phyloP scores from a whole-genome alignment of 352 stramenopile species.

The Pythium dissotocum region DNA sequence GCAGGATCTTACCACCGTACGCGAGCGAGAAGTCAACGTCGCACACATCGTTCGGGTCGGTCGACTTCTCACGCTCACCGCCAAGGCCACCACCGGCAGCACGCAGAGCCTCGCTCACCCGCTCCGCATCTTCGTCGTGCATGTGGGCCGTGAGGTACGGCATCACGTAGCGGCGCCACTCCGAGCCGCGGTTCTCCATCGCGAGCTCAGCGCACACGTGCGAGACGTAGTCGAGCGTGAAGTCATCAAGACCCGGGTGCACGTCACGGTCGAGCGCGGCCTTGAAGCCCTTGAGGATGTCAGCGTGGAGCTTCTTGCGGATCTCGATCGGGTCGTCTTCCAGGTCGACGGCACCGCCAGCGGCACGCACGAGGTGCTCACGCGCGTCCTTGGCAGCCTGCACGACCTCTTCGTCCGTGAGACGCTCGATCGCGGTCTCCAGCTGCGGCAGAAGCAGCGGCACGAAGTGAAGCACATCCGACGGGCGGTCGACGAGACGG shows the following conservation, averaged over 20 bases:
- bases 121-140: slow-evolving; percentile 48
- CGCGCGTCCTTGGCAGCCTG: slow-evolving; percentile 60
- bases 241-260: slow-evolving; percentile 50
- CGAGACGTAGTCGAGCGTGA: slow-evolving; percentile 59
- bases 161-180: slow-evolving; percentile 58
- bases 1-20: slow-evolving; percentile 93
- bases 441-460: slow-evolving; percentile 91
- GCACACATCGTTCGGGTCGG: slow-evolving; percentile 69
- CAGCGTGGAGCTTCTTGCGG: slow-evolving; percentile 47
- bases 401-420: slow-evolving; percentile 92
- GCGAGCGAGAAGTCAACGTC: slow-evolving; percentile 74
- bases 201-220: slow-evolving; percentile 65
- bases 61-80: slow-evolving; percentile 53
- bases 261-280: slow-evolving; percentile 46
- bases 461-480: slow-evolving; percentile 91
- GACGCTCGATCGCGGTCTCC: slow-evolving; percentile 89
- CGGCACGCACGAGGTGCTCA: slow-evolving; percentile 55
- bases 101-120: slow-evolving; percentile 50
- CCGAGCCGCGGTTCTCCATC: slow-evolving; percentile 51
- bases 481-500: slow-evolving; percentile 81
- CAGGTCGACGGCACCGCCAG: slow-evolving; percentile 47
- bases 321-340: slow-evolving; percentile 62
- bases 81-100: slow-evolving; percentile 54
- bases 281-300: slow-evolving; percentile 48
- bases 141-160: slow-evolving; percentile 60